Evolutionary conservation across 2,329 filamentous ascomycete genomes (phyloP).

Genomic region (Xylariaceae sp.): DNA sequence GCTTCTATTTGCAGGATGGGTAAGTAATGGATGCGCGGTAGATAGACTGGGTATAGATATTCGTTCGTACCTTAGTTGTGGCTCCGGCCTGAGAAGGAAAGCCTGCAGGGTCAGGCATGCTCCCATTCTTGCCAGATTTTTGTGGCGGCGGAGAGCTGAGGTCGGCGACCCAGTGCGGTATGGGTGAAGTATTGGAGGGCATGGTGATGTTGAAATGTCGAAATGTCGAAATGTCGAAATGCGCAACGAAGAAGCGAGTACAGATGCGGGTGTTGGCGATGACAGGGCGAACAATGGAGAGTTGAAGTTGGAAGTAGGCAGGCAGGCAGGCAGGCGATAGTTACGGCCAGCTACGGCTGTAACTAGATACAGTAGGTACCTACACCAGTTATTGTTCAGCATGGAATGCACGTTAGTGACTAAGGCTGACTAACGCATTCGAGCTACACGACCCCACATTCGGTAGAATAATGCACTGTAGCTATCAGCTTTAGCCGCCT

Average conservation of each 20-base stretch:
- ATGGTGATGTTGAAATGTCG: constrained; percentile 7
- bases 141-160: constrained; percentile 64
- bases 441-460: too few species aligned
- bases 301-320: too few species aligned
- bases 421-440: too few species aligned
- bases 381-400: too few species aligned
- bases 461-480: too few species aligned
- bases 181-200: constrained; percentile 31
- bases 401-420: too few species aligned
- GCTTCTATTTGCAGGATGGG: constrained; percentile 36
- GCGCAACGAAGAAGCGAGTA: too few species aligned
- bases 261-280: not conserved
- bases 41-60: not conserved
- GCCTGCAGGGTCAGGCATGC: constrained; percentile 80
- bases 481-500: too few species aligned
- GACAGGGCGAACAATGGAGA: too few species aligned
- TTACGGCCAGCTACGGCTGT: too few species aligned
- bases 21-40: constrained; percentile 1
- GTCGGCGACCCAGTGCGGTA: constrained; percentile 78
- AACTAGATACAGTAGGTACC: too few species aligned
- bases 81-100: constrained; percentile 53
- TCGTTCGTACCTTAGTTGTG: constrained; percentile 50
- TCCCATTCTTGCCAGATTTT: constrained; percentile 55
- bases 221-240: not conserved
- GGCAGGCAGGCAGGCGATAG: too few species aligned